These are phyloP conservation scores for Xylaria sp. DNA, from an alignment of 2,329 filamentous ascomycete species.

Conservation along the genomic window DNA sequence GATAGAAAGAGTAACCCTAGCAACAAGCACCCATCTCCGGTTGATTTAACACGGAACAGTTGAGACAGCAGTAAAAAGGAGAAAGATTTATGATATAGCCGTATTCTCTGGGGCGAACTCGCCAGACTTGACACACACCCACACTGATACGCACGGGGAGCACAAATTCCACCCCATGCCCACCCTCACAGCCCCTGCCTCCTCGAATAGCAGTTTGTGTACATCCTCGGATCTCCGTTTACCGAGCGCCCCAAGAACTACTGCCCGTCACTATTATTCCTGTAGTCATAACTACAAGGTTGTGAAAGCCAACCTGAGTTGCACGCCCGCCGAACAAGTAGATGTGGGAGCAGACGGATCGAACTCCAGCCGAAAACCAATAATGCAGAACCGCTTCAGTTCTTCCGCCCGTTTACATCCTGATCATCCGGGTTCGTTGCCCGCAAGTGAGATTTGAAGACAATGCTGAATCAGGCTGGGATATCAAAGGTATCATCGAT, in stretches of 20 bases:
- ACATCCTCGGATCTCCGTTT: constrained; percentile 40
- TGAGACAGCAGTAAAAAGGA: constrained; percentile 56
- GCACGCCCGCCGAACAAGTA: constrained; percentile 46
- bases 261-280: constrained; percentile 46
- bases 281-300: constrained; percentile 44
- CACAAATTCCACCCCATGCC: constrained; percentile 33
- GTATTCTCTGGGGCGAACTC: constrained; percentile 51
- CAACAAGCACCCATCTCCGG: constrained; percentile 48
- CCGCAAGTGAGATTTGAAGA: constrained; percentile 45
- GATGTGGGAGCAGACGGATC: constrained; percentile 48
- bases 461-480: constrained; percentile 46
- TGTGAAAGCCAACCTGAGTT: constrained; percentile 45
- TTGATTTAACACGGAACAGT: constrained; percentile 49
- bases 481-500: constrained; percentile 48
- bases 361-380: constrained; percentile 50
- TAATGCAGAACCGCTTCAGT: constrained; percentile 48
- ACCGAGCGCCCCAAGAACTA: constrained; percentile 43
- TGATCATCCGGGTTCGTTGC: constrained; percentile 45
- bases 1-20: constrained; percentile 47
- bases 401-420: constrained; percentile 47
- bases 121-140: constrained; percentile 53
- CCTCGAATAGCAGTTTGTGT: constrained; percentile 44
- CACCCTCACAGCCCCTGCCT: constrained; percentile 37
- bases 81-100: constrained; percentile 60
- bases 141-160: constrained; percentile 48